Base-by-base conservation (phyloP, 192 early-diverging fungal species). In the Linnemannia zychae region DNA sequence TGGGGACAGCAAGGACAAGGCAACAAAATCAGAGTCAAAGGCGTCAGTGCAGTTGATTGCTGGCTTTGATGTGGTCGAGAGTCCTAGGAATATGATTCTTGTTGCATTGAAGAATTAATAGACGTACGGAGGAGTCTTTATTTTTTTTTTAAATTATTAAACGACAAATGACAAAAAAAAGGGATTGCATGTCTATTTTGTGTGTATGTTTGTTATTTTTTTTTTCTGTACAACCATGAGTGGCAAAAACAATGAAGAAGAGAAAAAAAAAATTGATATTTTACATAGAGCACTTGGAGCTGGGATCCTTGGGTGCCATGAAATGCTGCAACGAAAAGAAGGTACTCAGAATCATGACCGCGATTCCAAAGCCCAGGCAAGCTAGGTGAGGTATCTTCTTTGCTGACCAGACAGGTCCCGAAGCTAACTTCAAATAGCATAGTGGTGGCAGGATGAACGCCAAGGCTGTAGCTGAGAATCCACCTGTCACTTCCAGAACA, bases 361-460 rank as follows among this genome's bases (percentile, higher is more conserved):
- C 76, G 38, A 90, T 48, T 3, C 97, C 97, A 89, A 98, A 97
- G 3, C 70, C 83, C 38, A 98, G 81, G 77, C 96, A 95, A 17
- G 90, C n/a, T 89, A 95, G 80, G 49, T 93, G 92, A 6, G 91
- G 91, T 38, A 94, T 44, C 77, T 94, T 96, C 24, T 93, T 93
- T 31, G 74, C 52, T 13, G 90, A 88, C 76, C 88, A 88, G 13
- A 89, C 52, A 0, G 92, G 80, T 0, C 94, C 95, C 18, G 92
- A 90, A 0, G 93, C 84, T 71, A 98, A 79, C 70, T 93, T 92
- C 44, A 97, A 86, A 81, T 94, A 97, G 71, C 96, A 97, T 0
- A 92, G 89, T 0, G 97, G 92, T 18, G 97, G 97, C 57, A 98
- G 72, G 60, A 98, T 97, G 87, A 94, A 98, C 3, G 97, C 97